Percentiles rank a stretch among this genome's conserved stretches.
Conservation (phyloP, 176 grass and related monocot genomes). For the Aechmea fasciata region DNA sequence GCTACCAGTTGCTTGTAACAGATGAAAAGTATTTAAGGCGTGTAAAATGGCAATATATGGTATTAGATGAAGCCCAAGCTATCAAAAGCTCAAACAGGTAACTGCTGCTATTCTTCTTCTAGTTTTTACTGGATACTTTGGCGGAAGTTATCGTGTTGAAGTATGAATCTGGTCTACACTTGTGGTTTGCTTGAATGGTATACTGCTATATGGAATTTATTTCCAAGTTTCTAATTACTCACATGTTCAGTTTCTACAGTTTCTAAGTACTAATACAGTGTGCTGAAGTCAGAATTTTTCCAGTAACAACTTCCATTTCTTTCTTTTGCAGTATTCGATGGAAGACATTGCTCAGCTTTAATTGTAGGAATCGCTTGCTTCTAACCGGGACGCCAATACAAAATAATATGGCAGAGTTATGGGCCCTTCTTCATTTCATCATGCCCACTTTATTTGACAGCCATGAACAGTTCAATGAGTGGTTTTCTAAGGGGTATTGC, state of each 20-base stretch:
- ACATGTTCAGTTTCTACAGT: too few relatives aligned
- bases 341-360: constrained; percentile 95
- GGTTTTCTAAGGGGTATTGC: constrained; percentile 96
- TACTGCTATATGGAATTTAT: too few relatives aligned
- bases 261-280: background rate
- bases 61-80: constrained; percentile 96
- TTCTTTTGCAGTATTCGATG: constrained; percentile 74
- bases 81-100: constrained; percentile 99
- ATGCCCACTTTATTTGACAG: constrained; percentile 99
- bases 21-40: constrained; percentile 95
- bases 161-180: background rate
- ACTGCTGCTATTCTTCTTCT: background rate
- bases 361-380: constrained; percentile 98
- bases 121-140: too few relatives aligned
- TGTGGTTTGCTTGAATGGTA: background rate
- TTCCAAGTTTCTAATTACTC: too few relatives aligned
- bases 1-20: constrained; percentile 94
- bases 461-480: constrained; percentile 97
- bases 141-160: background rate
- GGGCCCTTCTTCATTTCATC: constrained; percentile 99
- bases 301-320: background rate
- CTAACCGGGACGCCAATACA: constrained; percentile 98
- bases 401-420: constrained; percentile 98
- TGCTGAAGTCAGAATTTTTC: background rate
- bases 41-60: constrained; percentile 99